Conservation (phyloP, 2,329 filamentous ascomycete genomes). For the Aspergillaceae sp. region DNA sequence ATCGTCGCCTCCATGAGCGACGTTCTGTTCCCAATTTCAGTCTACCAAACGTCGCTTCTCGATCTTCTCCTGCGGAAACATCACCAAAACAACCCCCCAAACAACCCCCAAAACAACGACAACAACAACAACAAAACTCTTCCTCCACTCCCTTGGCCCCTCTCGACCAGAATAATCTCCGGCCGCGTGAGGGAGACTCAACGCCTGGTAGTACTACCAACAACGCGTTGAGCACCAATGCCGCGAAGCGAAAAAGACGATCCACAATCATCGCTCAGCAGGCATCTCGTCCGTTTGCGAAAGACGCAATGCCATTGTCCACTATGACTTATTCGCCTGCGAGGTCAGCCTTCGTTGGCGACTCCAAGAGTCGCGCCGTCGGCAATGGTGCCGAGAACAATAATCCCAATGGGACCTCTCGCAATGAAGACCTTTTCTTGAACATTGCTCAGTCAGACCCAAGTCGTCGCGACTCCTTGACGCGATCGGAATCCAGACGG, state of each 20-base stretch:
- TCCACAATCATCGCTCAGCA: conserved; percentile 8
- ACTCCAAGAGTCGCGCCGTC: conserved; percentile 14
- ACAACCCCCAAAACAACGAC: too few relatives aligned
- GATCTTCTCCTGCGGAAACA: conserved; percentile 10
- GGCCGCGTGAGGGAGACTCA: conserved; percentile 8
- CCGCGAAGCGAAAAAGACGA: conserved; percentile 20
- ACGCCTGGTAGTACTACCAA: conserved; percentile 1
- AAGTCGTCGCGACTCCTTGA: conserved; percentile 27
- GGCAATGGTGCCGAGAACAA: conserved; percentile 16
- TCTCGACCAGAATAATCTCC: conserved; percentile 6
- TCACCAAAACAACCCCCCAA: too few relatives aligned
- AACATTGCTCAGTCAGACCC: conserved; percentile 39
- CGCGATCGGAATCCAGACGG: conserved; percentile 31
- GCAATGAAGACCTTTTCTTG: conserved; percentile 39
- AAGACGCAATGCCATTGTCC: conserved; percentile 24
- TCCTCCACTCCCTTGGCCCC: conserved; percentile 4
- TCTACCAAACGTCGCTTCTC: conserved; percentile 10
- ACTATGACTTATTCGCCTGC: conserved; percentile 23
- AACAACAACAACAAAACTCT: not conserved
- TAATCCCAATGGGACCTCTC: conserved; percentile 20
- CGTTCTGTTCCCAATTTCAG: conserved; percentile 22
- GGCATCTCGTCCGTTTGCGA: conserved; percentile 21
- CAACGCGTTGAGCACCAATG: conserved; percentile 19
- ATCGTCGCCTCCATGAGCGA: conserved; percentile 11
- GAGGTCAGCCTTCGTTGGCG: conserved; percentile 15